Base-by-base conservation (phyloP, 2,329 filamentous ascomycete species). In the Nannizzia gypsea region DNA sequence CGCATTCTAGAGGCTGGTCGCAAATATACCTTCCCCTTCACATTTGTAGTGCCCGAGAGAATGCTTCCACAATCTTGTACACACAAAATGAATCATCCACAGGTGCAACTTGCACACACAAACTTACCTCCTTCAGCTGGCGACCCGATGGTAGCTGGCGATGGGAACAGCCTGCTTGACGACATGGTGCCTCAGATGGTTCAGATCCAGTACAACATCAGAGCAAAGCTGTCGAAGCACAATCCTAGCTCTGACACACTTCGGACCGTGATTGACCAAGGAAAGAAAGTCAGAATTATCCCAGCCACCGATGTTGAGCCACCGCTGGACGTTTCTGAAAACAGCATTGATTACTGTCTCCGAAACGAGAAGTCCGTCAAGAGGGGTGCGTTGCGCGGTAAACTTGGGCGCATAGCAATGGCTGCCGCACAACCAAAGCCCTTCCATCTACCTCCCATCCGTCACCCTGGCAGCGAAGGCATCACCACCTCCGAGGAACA, bases 111-210 rank as follows among this genome's bases (percentile, higher is more conserved):
- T 22, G 77, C 77, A 0, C 84, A 87, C 68, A 73, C 82, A 1
- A 73, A 78, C 64, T 74, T 86, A 0, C 84, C 84, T 1, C 84
- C 84, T 2, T 83, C 79, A 26, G 72, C 86, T 20, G 84, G 84
- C 11, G 83, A 85, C 60, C 73, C 78, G 6, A 78, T 79, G 66
- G 69, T 80, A n/a, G 74, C 77, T 52, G 76, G 76, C 24, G 75
- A 78, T 62, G 79, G 79, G 8, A 75, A 74, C 38, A 71, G 71
- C 2, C 68, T 81, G 17, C 73, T 82, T 44, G 83, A 87, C 66
- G 84, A 87, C 64, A 73, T 86, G 67, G 75, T 81, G 1, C 84
- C 84, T 0, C 78, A 83, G 6, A 86, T 86, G 83, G 74, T 77
- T 36, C 81, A 77, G 66, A 80, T 87, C 52, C 73, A 74, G 1